Conservation (phyloP, 2,329 filamentous ascomycete species). For the Lachnellula occidentalis region DNA sequence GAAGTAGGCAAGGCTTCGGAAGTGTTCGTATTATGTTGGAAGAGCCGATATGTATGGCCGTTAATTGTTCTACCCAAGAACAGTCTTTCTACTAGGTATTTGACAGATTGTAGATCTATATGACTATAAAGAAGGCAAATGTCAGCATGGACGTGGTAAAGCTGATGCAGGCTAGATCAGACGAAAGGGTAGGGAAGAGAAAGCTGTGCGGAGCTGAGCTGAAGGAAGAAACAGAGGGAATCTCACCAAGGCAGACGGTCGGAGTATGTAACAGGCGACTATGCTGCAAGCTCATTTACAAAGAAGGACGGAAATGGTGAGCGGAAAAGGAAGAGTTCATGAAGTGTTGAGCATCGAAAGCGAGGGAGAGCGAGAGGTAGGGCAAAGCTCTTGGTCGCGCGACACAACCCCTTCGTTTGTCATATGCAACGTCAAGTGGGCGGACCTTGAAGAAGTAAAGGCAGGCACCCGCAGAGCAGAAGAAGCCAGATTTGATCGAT, state of each 20-base stretch:
- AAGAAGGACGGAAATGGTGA: slow-evolving; percentile 15
- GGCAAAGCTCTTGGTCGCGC: slow-evolving; percentile 27
- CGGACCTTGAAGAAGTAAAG: slow-evolving; percentile 21
- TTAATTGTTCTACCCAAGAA: slow-evolving; percentile 19
- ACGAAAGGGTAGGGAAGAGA: slow-evolving; percentile 12
- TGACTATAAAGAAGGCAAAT: slow-evolving; percentile 28
- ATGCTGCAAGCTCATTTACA: slow-evolving; percentile 32
- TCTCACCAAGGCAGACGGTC: slow-evolving; percentile 26
- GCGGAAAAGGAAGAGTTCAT: slow-evolving; percentile 19
- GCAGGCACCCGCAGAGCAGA: slow-evolving; percentile 27
- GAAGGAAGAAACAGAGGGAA: slow-evolving; percentile 4
- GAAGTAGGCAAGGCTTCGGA: slow-evolving; percentile 6
- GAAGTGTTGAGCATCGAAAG: slow-evolving; percentile 29
- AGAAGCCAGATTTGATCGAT: slow-evolving; percentile 10
- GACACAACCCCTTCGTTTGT: slow-evolving; percentile 33
- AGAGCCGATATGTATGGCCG: slow-evolving; percentile 15
- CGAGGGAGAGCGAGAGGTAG: slow-evolving; percentile 23
- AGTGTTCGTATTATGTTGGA: slow-evolving; percentile 18
- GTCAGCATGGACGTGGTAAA: slow-evolving; percentile 31
- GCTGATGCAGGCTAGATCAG: slow-evolving; percentile 20
- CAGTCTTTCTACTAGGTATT: slow-evolving; percentile 25
- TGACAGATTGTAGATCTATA: slow-evolving; percentile 31
- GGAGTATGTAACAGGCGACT: slow-evolving; percentile 30
- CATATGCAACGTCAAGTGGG: slow-evolving; percentile 30
- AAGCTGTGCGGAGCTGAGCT: slow-evolving; percentile 21